Evolutionary conservation across 371 early-diverging fungal species (phyloP).

Genomic region (Chytridium lagenaria): DNA sequence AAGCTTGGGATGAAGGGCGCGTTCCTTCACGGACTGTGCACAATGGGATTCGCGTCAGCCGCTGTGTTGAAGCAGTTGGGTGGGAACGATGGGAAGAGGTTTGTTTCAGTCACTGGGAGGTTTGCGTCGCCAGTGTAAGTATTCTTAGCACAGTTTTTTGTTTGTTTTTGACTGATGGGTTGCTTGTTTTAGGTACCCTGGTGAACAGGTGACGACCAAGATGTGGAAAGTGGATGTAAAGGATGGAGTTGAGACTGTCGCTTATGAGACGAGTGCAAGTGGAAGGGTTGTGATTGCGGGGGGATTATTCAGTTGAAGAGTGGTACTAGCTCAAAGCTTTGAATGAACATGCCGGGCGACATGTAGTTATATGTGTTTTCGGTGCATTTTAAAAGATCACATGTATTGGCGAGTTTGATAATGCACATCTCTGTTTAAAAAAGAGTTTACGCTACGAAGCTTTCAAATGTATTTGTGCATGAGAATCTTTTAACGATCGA

Average conservation of each 20-base stretch:
- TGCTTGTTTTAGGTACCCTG: slow-evolving; percentile 54
- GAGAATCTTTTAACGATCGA: no score
- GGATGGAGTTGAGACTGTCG: slow-evolving; percentile 49
- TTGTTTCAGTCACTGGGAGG: slow-evolving; percentile 67
- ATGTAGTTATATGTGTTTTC: no score
- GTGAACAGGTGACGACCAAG: slow-evolving; percentile 61
- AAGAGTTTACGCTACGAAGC: no score
- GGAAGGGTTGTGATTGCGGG: slow-evolving; percentile 37
- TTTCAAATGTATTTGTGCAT: no score
- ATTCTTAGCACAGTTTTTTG: background rate
- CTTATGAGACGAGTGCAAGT: slow-evolving; percentile 58
- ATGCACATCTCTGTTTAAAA: no score
- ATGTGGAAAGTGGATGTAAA: slow-evolving; percentile 67
- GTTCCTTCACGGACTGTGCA: slow-evolving; percentile 66
- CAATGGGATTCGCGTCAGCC: slow-evolving; percentile 66
- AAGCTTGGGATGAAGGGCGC: slow-evolving; percentile 68
- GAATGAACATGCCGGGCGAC: no score
- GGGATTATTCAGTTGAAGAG: slow-evolving; percentile 16
- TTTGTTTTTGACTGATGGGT: background rate
- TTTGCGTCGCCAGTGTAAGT: slow-evolving; percentile 68
- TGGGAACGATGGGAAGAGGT: slow-evolving; percentile 55
- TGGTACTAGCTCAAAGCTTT: slow-evolving; percentile 24
- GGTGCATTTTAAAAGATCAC: no score
- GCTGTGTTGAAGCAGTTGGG: slow-evolving; percentile 63
- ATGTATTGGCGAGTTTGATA: no score